Evolutionary conservation across 257 asterid genomes (phyloP).

Genomic region (Petunia axillaris): DNA sequence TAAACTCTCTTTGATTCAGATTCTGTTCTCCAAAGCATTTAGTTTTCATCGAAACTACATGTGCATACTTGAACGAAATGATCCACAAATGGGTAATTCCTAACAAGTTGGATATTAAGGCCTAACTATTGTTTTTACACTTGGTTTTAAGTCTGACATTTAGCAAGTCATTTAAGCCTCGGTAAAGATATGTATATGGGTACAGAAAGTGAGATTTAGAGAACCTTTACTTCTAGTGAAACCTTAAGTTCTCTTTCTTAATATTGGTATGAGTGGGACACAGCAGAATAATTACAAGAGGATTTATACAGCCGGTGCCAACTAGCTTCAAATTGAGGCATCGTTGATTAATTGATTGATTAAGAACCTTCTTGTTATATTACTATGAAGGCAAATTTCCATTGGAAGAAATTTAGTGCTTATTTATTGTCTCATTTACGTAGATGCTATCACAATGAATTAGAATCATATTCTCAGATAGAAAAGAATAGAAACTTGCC

Average conservation of each 20-base stretch:
- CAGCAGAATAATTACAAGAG: constrained; percentile 4
- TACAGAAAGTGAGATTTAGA: neutral
- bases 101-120: constrained; percentile 6
- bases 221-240: neutral
- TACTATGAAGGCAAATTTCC: neutral
- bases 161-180: neutral
- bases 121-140: constrained; percentile 5
- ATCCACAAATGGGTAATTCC: neutral
- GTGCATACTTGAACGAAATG: constrained; percentile 14
- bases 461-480: constrained; percentile 11
- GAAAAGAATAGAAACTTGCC: constrained; percentile 28
- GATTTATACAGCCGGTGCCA: neutral
- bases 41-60: neutral
- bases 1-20: neutral
- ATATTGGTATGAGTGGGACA: neutral
- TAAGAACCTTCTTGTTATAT: constrained; percentile 10
- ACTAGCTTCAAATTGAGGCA: constrained; percentile 14
- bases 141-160: neutral
- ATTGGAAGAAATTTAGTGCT: neutral
- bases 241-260: neutral
- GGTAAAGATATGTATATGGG: neutral
- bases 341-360: neutral
- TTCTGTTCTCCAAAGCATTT: neutral
- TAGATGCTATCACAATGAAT: constrained; percentile 12
- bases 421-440: constrained; percentile 1